phyloP scores from a whole-genome alignment of 192 early-diverging fungal species.

The Entomortierella parvispora region DNA sequence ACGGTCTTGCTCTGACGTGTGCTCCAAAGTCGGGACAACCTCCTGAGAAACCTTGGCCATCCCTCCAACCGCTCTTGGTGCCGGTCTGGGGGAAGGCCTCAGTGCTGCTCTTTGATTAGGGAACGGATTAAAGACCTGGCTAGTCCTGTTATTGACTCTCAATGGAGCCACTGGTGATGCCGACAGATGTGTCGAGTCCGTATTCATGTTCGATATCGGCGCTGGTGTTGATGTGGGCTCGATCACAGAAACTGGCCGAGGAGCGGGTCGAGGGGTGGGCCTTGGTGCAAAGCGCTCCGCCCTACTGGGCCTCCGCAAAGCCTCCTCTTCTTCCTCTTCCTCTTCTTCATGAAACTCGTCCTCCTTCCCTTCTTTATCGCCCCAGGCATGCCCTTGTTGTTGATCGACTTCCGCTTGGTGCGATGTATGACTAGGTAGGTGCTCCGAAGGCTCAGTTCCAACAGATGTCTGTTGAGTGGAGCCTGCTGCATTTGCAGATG shows the following conservation, averaged over 20 bases:
- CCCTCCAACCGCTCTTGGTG: conserved; percentile 16
- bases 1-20: neutral
- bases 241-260: neutral
- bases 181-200: neutral
- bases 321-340: conserved; percentile 45
- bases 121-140: conserved; percentile 29
- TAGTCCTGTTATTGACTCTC: neutral
- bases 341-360: conserved; percentile 9
- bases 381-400: too few species aligned
- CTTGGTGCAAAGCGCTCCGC: neutral
- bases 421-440: too few species aligned
- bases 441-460: neutral
- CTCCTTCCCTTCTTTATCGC: neutral
- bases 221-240: neutral
- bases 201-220: neutral
- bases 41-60: conserved; percentile 12
- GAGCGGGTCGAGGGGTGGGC: conserved; percentile 7
- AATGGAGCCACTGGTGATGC: neutral
- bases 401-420: too few species aligned
- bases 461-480: too few species aligned
- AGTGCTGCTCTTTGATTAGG: conserved; percentile 21
- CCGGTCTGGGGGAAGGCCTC: conserved; percentile 24
- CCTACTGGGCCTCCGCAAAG: conserved; percentile 14
- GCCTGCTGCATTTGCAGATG: too few species aligned
- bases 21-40: neutral